Evolutionary conservation across 306 rosid genomes (phyloP).

Genomic region (Cucurbita maxima): DNA sequence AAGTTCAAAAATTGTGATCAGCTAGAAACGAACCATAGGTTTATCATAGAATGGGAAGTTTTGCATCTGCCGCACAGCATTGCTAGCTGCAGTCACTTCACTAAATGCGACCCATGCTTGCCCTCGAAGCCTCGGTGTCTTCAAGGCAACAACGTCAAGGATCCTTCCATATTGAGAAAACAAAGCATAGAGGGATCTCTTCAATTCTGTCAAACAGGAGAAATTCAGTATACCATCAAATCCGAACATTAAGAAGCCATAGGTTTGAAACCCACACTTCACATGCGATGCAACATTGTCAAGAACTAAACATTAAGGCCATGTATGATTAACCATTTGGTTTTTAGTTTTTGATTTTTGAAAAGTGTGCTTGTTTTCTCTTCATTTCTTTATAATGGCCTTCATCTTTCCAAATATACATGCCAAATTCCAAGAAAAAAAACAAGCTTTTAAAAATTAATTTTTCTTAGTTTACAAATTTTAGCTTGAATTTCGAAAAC

Average conservation of each 20-base stretch:
- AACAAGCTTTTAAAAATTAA: no score
- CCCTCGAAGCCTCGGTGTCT: constrained; percentile 83
- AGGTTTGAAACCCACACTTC: neutral
- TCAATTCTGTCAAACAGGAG: constrained; percentile 39
- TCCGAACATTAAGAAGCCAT: neutral
- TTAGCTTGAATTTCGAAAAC: no score
- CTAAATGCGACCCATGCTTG: constrained; percentile 97
- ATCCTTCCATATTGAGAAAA: constrained; percentile 97
- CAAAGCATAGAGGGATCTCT: constrained; percentile 81
- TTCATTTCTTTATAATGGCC: no score
- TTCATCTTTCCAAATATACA: no score
- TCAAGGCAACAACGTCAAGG: constrained; percentile 83
- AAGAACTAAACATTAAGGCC: neutral
- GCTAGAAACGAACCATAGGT: constrained; percentile 68
- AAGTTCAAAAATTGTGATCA: constrained; percentile 3
- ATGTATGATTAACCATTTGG: neutral
- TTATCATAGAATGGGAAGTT: constrained; percentile 94
- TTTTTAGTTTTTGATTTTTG: no score
- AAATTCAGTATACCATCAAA: neutral
- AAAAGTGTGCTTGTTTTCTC: no score
- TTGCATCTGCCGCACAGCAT: constrained; percentile 98
- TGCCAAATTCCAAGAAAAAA: no score
- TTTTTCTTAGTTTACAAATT: no score
- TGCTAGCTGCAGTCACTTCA: constrained; percentile 94
- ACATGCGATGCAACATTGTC: neutral